phyloP scores from a whole-genome alignment of 225 moss, liverwort and hornwort genomes.

The Antitrichia curtipendula region DNA sequence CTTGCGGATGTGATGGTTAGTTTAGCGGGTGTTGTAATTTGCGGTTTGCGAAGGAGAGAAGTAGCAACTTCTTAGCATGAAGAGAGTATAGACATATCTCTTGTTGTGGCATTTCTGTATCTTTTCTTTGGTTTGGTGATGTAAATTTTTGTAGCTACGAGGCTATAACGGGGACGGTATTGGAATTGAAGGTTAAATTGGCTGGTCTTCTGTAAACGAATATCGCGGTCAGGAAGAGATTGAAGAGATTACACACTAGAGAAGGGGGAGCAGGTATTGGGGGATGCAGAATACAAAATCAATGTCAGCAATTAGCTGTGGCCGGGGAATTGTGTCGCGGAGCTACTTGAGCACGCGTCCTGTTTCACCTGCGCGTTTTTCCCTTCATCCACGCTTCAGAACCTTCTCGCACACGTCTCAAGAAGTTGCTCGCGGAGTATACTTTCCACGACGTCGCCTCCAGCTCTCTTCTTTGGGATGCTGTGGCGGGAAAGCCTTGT shows the following conservation, averaged over 20 bases:
- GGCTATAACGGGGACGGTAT: not conserved
- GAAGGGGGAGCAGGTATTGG: not conserved
- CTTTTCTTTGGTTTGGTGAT: not conserved
- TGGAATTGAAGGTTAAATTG: not conserved
- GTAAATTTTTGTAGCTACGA: not conserved
- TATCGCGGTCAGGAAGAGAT: not conserved
- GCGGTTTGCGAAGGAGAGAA: not conserved
- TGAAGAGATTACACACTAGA: not conserved
- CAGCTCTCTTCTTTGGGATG: not conserved
- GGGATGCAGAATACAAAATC: conserved; percentile 35
- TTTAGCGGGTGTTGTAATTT: not conserved
- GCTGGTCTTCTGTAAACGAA: not conserved
- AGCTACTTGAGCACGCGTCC: conserved; percentile 9
- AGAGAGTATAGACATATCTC: not conserved
- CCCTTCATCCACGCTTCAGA: not conserved
- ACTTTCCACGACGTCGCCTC: not conserved
- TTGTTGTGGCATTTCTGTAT: not conserved
- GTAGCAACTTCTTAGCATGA: not conserved
- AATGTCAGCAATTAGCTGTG: conserved; percentile 28
- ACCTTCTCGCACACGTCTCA: not conserved
- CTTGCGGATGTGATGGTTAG: not conserved
- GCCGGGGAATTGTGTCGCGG: conserved; percentile 28
- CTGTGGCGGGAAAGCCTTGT: not conserved
- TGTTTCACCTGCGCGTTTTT: not conserved
- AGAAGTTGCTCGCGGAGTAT: not conserved